Conservation (phyloP, 768 basidiomycete species). For the Trametes meyenii region DNA sequence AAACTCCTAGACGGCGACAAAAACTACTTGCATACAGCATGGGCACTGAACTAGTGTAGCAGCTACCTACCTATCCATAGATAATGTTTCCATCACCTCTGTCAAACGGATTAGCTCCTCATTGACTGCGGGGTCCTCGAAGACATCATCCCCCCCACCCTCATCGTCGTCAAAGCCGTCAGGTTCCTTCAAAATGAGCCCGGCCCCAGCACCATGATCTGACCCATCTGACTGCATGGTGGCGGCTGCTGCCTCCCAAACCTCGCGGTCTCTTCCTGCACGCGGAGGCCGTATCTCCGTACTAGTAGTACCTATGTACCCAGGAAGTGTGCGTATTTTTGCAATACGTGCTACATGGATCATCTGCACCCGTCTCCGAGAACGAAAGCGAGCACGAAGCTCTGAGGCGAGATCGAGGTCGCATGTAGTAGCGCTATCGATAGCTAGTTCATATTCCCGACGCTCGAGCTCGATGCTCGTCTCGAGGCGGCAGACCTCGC, state of each 20-base stretch:
- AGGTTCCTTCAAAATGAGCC: too few relatives aligned
- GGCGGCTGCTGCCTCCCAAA: neutral
- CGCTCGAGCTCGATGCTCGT: slow-evolving; percentile 6
- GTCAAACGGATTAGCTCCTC: neutral
- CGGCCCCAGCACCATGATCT: too few relatives aligned
- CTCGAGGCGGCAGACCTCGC: neutral
- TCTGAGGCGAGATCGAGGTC: neutral
- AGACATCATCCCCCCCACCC: neutral
- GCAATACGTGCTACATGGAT: slow-evolving; percentile 1
- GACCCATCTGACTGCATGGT: neutral
- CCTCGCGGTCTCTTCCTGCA: neutral
- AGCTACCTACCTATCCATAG: neutral
- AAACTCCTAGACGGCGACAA: too few relatives aligned
- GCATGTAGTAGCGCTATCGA: neutral
- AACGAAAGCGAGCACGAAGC: neutral
- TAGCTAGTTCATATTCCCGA: neutral
- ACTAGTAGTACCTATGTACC: neutral
- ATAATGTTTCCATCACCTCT: neutral
- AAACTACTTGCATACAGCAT: too few relatives aligned
- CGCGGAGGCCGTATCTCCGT: neutral
- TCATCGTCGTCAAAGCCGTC: too few relatives aligned
- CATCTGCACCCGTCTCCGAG: neutral
- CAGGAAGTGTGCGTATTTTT: neutral
- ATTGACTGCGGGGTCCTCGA: neutral
- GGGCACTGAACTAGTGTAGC: too few relatives aligned